These are phyloP conservation scores for Saccharomycopsis phalli DNA, from an alignment of 1,139 yeast genomes.

Conservation along the genomic window DNA sequence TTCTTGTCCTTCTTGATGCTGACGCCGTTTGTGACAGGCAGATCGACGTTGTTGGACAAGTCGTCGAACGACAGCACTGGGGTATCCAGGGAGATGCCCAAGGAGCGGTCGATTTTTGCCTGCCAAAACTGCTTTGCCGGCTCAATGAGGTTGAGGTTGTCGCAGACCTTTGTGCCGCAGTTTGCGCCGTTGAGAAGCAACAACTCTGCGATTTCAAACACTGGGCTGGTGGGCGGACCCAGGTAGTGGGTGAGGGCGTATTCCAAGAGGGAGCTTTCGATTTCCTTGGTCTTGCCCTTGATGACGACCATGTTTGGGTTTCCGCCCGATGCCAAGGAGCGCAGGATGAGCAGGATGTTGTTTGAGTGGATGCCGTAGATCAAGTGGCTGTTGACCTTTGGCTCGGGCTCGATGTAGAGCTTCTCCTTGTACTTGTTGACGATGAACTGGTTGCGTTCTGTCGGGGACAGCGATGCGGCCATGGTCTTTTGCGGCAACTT, in stretches of 20 bases:
- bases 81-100: constrained; percentile 11
- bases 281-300: constrained; percentile 26
- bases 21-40: constrained; percentile 11
- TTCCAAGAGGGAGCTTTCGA: constrained; percentile 43
- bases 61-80: not conserved
- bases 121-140: constrained; percentile 50
- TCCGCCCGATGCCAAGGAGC: constrained; percentile 43
- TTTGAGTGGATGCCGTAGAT: constrained; percentile 44
- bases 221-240: constrained; percentile 26
- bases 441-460: constrained; percentile 39
- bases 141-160: constrained; percentile 31
- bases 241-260: constrained; percentile 47
- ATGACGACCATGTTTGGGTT: constrained; percentile 35
- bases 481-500: constrained; percentile 32
- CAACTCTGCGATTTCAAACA: constrained; percentile 69
- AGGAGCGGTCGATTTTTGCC: constrained; percentile 29
- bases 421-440: constrained; percentile 41
- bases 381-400: constrained; percentile 26
- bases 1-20: constrained; percentile 11
- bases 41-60: not conserved
- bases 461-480: constrained; percentile 27
- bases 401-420: constrained; percentile 29
- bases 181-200: constrained; percentile 56
- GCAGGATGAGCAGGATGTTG: constrained; percentile 38
- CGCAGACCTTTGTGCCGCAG: constrained; percentile 28